phyloP scores from a whole-genome alignment of 768 basidiomycete genomes.

The Russula virescens region DNA sequence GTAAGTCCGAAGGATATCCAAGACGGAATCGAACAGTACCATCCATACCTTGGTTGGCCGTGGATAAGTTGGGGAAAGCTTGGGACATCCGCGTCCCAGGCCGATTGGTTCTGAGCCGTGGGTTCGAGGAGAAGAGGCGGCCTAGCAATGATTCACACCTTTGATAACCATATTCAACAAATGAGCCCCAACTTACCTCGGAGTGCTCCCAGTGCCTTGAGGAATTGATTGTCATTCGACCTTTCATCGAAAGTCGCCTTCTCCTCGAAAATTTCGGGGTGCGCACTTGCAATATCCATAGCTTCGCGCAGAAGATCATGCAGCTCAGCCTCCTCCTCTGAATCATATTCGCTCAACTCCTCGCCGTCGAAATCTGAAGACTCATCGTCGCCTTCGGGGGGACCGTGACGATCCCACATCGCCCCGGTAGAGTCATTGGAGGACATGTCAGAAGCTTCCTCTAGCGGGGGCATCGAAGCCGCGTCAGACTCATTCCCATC shows the following conservation, averaged over 20 bases:
- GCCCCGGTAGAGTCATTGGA: conserved; percentile 38
- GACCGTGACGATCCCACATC: conserved; percentile 30
- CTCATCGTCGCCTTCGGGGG: conserved; percentile 36
- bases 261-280: conserved; percentile 52
- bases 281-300: conserved; percentile 59
- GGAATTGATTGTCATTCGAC: conserved; percentile 67
- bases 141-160: conserved; percentile 35
- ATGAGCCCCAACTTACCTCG: conserved; percentile 43
- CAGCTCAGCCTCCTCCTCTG: conserved; percentile 63
- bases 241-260: conserved; percentile 41
- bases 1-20: background rate
- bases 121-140: conserved; percentile 47
- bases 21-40: background rate
- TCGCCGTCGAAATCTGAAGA: conserved; percentile 35
- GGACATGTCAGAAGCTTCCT: conserved; percentile 59
- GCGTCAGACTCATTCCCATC: conserved; percentile 41
- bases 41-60: background rate
- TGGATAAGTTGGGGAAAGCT: background rate
- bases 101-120: conserved; percentile 14
- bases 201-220: conserved; percentile 68
- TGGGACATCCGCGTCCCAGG: background rate
- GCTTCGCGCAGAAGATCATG: conserved; percentile 60
- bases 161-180: background rate
- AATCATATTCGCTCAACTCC: conserved; percentile 46
- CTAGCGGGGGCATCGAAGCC: conserved; percentile 60